Conservation (phyloP, 805 yeast species). For the Metschnikowia henanensis region DNA sequence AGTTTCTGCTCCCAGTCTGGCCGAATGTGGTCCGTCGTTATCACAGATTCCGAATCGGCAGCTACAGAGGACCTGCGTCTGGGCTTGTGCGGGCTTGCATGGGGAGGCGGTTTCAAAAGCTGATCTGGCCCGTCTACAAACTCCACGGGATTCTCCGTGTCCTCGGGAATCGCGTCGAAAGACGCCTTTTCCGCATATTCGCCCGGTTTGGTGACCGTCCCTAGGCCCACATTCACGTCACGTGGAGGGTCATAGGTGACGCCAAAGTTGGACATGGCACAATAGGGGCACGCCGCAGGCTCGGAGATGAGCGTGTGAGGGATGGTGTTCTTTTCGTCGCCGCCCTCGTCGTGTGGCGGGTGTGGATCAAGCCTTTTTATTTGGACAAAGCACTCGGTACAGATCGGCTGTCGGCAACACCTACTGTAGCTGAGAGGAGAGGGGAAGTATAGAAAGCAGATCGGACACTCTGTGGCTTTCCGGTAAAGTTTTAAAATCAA, state of each 20-base stretch:
- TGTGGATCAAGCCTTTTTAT: constrained; percentile 91
- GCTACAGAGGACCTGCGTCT: constrained; percentile 51
- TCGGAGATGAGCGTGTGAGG: constrained; percentile 78
- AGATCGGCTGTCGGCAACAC: constrained; percentile 91
- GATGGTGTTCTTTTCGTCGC: constrained; percentile 32
- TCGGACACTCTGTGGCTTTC: constrained; percentile 83
- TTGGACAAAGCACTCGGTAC: constrained; percentile 96
- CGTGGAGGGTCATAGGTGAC: constrained; percentile 72
- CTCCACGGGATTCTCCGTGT: constrained; percentile 4
- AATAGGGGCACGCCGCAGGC: constrained; percentile 90
- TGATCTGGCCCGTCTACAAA: constrained; percentile 4
- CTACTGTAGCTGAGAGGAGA: constrained; percentile 72
- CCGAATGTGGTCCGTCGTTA: constrained; percentile 78
- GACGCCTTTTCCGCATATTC: constrained; percentile 23
- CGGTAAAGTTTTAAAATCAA: constrained; percentile 62
- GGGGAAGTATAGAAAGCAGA: constrained; percentile 88
- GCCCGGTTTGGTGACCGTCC: constrained; percentile 51
- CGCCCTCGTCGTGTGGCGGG: constrained; percentile 70
- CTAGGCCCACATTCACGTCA: constrained; percentile 54
- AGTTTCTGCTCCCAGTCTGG: constrained; percentile 92
- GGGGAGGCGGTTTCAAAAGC: neutral
- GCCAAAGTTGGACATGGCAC: constrained; percentile 86
- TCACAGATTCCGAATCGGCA: constrained; percentile 65
- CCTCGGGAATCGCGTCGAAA: constrained; percentile 12
- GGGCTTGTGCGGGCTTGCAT: constrained; percentile 11